phyloP scores from a whole-genome alignment of 495 filamentous ascomycete species.

The Daldinia caldariorum region DNA sequence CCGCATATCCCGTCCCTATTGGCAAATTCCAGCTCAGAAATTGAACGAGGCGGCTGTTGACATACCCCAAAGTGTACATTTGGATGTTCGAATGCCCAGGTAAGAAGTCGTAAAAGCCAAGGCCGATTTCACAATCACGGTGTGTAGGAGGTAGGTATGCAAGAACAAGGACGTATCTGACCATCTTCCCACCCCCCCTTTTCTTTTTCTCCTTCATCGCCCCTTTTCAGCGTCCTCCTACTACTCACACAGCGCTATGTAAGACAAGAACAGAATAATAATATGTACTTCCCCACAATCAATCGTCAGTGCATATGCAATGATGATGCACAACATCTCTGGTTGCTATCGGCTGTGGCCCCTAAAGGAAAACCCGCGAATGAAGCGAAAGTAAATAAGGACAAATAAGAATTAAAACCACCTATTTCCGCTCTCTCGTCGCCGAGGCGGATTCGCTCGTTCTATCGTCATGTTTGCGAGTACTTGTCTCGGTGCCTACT shows the following conservation, averaged over 20 bases:
- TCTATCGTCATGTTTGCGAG: constrained; percentile 30
- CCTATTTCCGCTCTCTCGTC: constrained; percentile 5
- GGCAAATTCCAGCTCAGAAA: constrained; percentile 21
- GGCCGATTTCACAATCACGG: constrained; percentile 17
- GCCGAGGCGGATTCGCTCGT: constrained; percentile 13
- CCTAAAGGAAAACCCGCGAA: constrained; percentile 32
- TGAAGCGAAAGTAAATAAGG: constrained; percentile 20
- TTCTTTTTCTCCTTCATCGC: constrained; percentile 5
- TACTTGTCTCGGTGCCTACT: constrained; percentile 20
- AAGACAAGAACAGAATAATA: constrained; percentile 13
- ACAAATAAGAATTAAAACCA: constrained; percentile 11
- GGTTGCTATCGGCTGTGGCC: constrained; percentile 11
- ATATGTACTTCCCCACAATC: constrained; percentile 46
- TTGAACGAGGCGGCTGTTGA: constrained; percentile 27
- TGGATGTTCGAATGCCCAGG: constrained; percentile 18
- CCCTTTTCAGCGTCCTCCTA: constrained; percentile 16
- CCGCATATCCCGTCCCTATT: constrained; percentile 9
- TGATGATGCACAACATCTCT: constrained; percentile 40
- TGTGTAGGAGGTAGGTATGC: constrained; percentile 12
- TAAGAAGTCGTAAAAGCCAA: constrained; percentile 30
- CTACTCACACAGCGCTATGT: neutral
- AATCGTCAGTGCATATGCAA: constrained; percentile 46
- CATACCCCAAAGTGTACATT: constrained; percentile 40
- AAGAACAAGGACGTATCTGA: constrained; percentile 11
- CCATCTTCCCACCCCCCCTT: constrained; percentile 20